Base-by-base conservation (phyloP, 305 asterid species). In the Rubia peregrina region DNA sequence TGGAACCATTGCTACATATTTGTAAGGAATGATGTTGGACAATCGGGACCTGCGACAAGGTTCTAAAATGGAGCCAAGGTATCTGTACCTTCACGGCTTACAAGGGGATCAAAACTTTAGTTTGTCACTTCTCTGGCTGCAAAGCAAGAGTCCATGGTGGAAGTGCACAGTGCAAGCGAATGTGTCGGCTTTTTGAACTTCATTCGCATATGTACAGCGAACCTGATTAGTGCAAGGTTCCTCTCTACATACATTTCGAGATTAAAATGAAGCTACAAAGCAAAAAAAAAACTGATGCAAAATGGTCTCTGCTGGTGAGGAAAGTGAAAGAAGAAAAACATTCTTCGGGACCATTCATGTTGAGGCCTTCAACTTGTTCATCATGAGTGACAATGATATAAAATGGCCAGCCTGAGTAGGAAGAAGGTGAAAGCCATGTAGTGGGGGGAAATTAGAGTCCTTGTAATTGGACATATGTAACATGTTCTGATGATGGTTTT, bases 191-290 rank as follows among this genome's bases (percentile, higher is more conserved):
- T 57, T 89, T 92, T 5, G 95, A 92, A 76, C 86, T 92, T 11
- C 98, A 92, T 63, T 90, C 98, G 11, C 82, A 87, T 43, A 87
- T 87, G 89, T 92, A 97, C 80, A 76, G 66, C 63, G 89, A 90
- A 33, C 93, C 98, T 0, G 89, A 90, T 11, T 60, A 46, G 70
- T 92, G 98, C 90, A 83, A 83, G 77, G 97, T 92, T 76, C 98
- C 98, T 26, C 92, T 92, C 80, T 90, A 97, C 72, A 90, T 95
- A 89, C 95, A 90, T 80, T 90, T 90, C 86, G 88, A 87, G 86
- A 83, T 78, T 69, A 90, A 88, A 81, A 83, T 85, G 92, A 82
- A 59, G 83, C 91, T 80, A 46, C 87, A 83, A 74, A 88, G 86
- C 43, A 90, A 84, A 82, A 90, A 80, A 74, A 89, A 88, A n/a